Evolutionary conservation across 345 rosid species (phyloP).

Genomic region (Noccaea caerulescens): DNA sequence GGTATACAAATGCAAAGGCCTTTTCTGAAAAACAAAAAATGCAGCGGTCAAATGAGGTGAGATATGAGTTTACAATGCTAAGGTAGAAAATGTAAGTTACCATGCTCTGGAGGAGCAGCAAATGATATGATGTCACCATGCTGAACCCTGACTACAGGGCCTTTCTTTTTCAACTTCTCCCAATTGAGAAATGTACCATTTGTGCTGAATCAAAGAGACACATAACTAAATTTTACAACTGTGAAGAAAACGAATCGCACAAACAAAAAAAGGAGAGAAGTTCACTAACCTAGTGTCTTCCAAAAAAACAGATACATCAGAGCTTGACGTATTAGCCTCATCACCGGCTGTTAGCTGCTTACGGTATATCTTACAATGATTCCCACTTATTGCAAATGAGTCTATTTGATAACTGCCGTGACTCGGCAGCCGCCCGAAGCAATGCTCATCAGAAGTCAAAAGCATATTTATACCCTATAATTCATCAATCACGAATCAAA

Average conservation of each 20-base stretch:
- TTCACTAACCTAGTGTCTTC: constrained; percentile 76
- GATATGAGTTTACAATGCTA: constrained; percentile 1
- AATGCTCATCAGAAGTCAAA: constrained; percentile 72
- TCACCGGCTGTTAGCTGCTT: constrained; percentile 45
- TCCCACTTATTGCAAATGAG: constrained; percentile 70
- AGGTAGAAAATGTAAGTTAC: constrained; percentile 46
- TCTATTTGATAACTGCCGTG: constrained; percentile 68
- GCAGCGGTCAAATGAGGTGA: constrained; percentile 11
- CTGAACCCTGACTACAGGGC: constrained; percentile 60
- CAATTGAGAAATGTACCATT: constrained; percentile 89
- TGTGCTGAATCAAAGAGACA: constrained; percentile 52
- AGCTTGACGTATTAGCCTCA: constrained; percentile 37
- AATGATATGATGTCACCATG: constrained; percentile 94
- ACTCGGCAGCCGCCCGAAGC: constrained; percentile 71
- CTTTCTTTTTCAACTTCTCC: constrained; percentile 71
- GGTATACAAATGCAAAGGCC: constrained; percentile 85
- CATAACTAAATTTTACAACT: not conserved
- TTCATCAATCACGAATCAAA: constrained; percentile 25
- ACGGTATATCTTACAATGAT: constrained; percentile 79
- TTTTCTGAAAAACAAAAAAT: constrained; percentile 53
- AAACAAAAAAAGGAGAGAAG: constrained; percentile 11
- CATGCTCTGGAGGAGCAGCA: constrained; percentile 82
- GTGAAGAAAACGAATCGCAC: not conserved
- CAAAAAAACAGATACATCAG: constrained; percentile 56
- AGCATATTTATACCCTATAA: constrained; percentile 76